Evolutionary conservation across 345 rosid genomes (phyloP), one percentile per base, ranked within the genome.

Genomic region (Euphorbia tirucalli): DNA sequence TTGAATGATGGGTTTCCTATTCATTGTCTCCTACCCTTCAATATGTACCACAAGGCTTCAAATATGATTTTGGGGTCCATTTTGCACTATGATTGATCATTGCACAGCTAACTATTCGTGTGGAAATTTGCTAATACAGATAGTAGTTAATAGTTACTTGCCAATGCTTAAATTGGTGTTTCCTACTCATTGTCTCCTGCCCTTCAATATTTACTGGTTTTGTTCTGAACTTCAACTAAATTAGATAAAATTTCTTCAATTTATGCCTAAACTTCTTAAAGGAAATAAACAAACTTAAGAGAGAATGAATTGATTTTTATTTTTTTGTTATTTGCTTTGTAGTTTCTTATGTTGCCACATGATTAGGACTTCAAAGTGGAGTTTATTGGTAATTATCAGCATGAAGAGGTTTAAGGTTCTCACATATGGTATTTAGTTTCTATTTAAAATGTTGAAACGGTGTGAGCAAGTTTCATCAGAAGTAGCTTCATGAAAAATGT

Each of bases 191-290:
- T n/a, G n/a, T n/a, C 13, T 46, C 27, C 59, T 18, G 32, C 25
- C 58, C 57, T 10, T 71, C 44, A 31, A 21, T 61, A 49, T 11
- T 39, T 73, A n/a, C 55, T 64, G 15, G 68, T 18, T 50, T 50
- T 30, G 25, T 57, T 72, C 3, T 64, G 55, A 44, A 21, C 54
- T 30, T 19, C 22, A 39, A 48, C 50, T 22, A 9, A 25, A 61
- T 21, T 50, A 22, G n/a, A 32, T 30, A 2, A 61, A 31, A 44
- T 62, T 27, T 25, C 74, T 61, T 60, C 39, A 43, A 24, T 39
- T 70, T 41, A n/a, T 69, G 10, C n/a, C 15, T 55, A 15, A 57
- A 56, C 11, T n/a, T n/a, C n/a, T n/a, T n/a, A n/a, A n/a, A n/a
- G n/a, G n/a, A n/a, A n/a, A n/a, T n/a, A n/a, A 11, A 37, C 19